These are phyloP conservation scores for Mucor plumbeus DNA, from an alignment of 371 early-diverging fungal species.

Conservation along the genomic window DNA sequence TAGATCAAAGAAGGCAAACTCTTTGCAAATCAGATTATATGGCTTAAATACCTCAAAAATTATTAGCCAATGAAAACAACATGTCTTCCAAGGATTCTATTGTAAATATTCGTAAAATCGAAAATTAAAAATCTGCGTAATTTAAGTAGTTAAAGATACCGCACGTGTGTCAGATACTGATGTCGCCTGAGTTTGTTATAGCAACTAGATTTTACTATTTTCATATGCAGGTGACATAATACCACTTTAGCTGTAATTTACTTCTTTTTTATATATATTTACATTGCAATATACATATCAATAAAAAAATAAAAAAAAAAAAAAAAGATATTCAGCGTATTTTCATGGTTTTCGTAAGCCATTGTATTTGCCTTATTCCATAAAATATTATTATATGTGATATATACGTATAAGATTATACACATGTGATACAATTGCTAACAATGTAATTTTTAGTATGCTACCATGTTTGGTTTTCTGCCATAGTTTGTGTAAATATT, in stretches of 20 bases:
- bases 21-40: background rate
- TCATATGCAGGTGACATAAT: background rate
- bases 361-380: no score
- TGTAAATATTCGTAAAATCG: background rate
- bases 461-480: background rate
- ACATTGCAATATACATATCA: no score
- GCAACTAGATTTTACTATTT: background rate
- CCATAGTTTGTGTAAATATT: background rate
- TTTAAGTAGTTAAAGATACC: background rate
- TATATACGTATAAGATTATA: no score
- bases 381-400: no score
- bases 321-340: no score
- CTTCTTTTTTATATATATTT: no score
- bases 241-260: no score
- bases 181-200: slow-evolving; percentile 14
- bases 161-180: slow-evolving; percentile 15
- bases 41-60: background rate
- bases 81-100: slow-evolving; percentile 19
- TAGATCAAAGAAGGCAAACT: background rate
- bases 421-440: no score
- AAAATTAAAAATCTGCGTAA: background rate
- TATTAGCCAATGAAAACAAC: slow-evolving; percentile 8
- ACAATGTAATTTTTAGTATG: background rate
- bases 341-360: no score
- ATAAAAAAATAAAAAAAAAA: no score